A percentile compares a stretch with the other conserved stretches of the same genome.
These are phyloP conservation scores for Paraleonurus japonicus DNA, from an alignment of 257 asterid genomes.

Conservation along the genomic window DNA sequence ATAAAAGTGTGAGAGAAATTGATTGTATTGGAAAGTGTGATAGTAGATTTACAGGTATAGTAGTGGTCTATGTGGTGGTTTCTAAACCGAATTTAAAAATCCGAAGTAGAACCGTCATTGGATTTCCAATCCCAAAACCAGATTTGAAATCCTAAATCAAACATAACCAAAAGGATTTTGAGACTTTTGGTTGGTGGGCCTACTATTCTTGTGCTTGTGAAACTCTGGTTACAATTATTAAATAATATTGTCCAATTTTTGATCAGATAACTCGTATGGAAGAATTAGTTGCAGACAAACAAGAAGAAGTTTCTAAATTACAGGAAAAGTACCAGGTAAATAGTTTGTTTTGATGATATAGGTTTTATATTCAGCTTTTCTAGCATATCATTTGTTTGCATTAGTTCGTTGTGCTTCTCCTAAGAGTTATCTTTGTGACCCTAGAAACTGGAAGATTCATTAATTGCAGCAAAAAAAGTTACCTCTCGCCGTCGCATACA, in stretches of 20 bases:
- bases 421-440: slow-evolving; percentile 25
- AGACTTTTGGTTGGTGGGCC: slow-evolving; percentile 1
- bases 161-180: neutral
- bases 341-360: slow-evolving; percentile 7
- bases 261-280: slow-evolving; percentile 63
- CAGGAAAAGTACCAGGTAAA: slow-evolving; percentile 63
- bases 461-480: slow-evolving; percentile 50
- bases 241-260: slow-evolving; percentile 16
- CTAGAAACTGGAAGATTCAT: slow-evolving; percentile 72
- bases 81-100: too few relatives aligned
- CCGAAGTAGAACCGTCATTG: too few relatives aligned
- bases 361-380: slow-evolving; percentile 13
- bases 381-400: neutral
- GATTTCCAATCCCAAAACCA: too few relatives aligned
- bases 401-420: slow-evolving; percentile 14
- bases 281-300: slow-evolving; percentile 52
- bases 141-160: too few relatives aligned
- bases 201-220: slow-evolving; percentile 14
- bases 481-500: slow-evolving; percentile 59
- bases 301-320: slow-evolving; percentile 46
- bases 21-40: too few relatives aligned
- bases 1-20: too few relatives aligned
- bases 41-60: too few relatives aligned
- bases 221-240: slow-evolving; percentile 4
- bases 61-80: too few relatives aligned